These are phyloP conservation scores for Ceratocystis cubensis DNA, from an alignment of 2,329 filamentous ascomycete genomes.

Conservation along the genomic window DNA sequence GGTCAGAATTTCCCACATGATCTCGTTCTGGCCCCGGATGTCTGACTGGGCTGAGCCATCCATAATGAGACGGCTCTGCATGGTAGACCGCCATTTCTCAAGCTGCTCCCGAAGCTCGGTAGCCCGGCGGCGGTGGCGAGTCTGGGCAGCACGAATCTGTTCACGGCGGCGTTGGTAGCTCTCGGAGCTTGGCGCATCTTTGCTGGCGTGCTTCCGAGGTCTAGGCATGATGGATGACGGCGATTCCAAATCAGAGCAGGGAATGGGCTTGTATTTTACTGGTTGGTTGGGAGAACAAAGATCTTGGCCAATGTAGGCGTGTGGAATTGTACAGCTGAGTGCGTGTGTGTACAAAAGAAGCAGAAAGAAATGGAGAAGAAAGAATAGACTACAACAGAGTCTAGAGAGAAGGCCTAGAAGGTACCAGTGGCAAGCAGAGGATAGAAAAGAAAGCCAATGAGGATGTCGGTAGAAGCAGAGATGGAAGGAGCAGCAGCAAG, in stretches of 20 bases:
- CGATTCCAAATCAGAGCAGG: background rate
- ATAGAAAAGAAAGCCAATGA: background rate
- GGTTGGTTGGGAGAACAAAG: no score
- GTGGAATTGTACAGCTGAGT: background rate
- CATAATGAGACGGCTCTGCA: slow-evolving; percentile 36
- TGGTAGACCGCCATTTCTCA: slow-evolving; percentile 37
- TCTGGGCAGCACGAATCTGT: slow-evolving; percentile 42
- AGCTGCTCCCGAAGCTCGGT: slow-evolving; percentile 43
- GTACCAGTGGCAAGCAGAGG: background rate
- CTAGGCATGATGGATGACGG: background rate
- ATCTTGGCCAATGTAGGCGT: background rate
- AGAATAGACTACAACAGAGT: background rate
- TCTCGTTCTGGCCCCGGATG: slow-evolving; percentile 34
- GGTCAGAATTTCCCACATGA: slow-evolving; percentile 30
- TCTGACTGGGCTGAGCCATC: slow-evolving; percentile 31
- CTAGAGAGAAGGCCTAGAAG: background rate
- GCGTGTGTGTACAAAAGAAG: background rate
- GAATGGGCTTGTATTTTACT: background rate
- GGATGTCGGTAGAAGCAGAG: background rate
- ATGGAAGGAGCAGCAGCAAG: background rate
- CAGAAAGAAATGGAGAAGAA: background rate
- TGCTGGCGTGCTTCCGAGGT: slow-evolving; percentile 10
- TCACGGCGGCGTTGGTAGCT: slow-evolving; percentile 31
- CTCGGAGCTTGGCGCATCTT: slow-evolving; percentile 26
- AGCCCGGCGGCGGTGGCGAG: slow-evolving; percentile 44